Percentiles rank a stretch among this genome's conserved stretches.
phyloP scores from a whole-genome alignment of 345 rosid species.

The Ailanthus altissimus region DNA sequence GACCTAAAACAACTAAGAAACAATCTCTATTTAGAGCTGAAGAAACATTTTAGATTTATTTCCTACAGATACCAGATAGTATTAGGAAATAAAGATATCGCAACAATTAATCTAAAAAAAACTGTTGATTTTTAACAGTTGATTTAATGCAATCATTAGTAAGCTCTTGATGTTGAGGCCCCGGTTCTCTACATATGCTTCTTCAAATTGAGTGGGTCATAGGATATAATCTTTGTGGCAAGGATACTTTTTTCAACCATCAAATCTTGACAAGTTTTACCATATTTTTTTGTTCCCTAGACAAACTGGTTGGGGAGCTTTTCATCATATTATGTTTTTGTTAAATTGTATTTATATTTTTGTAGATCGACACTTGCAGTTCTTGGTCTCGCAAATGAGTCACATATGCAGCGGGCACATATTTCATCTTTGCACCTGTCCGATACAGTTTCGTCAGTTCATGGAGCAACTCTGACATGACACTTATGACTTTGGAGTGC shows the following conservation, averaged over 20 bases:
- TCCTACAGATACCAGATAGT: too few relatives aligned
- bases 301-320: neutral
- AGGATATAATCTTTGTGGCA: neutral
- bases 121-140: too few relatives aligned
- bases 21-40: too few relatives aligned
- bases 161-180: neutral
- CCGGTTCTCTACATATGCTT: neutral
- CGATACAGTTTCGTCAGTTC: constrained; percentile 58
- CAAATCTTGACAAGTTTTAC: neutral
- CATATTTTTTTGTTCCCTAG: neutral
- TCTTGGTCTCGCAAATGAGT: constrained; percentile 68
- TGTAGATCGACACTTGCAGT: constrained; percentile 70
- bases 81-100: too few relatives aligned
- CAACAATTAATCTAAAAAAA: too few relatives aligned
- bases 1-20: too few relatives aligned
- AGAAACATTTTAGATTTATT: too few relatives aligned
- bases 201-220: neutral
- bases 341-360: constrained; percentile 20
- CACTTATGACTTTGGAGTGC: neutral
- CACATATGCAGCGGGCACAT: constrained; percentile 43
- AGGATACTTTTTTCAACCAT: neutral
- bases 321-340: neutral
- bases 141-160: neutral
- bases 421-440: constrained; percentile 53
- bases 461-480: constrained; percentile 57